Percentiles rank a stretch among this genome's conserved stretches.
Conservation (phyloP, 2,329 filamentous ascomycete species). For the Alternaria gansuensis region DNA sequence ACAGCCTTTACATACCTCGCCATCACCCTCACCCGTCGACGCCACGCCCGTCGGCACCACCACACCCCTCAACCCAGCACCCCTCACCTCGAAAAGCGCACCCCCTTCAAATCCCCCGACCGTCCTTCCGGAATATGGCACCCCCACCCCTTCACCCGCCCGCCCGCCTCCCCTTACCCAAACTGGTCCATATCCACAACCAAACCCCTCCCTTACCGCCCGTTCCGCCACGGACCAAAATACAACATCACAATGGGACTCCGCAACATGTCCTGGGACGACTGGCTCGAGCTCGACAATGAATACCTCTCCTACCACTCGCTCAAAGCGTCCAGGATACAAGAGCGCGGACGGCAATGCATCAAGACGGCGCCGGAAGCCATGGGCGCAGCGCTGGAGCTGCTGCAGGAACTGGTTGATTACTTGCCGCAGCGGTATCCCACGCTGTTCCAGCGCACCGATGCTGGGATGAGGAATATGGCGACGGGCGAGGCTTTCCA, state of each 20-base stretch:
- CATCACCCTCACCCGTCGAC: constrained; percentile 37
- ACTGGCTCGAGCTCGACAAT: constrained; percentile 88
- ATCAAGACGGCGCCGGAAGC: constrained; percentile 74
- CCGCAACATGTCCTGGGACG: constrained; percentile 72
- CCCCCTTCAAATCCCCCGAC: constrained; percentile 47
- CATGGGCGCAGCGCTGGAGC: constrained; percentile 75
- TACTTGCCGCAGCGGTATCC: constrained; percentile 83
- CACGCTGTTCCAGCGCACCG: constrained; percentile 69
- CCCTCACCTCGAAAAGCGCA: constrained; percentile 59
- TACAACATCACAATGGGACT: constrained; percentile 82
- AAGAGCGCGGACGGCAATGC: constrained; percentile 72
- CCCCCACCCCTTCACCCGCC: constrained; percentile 62
- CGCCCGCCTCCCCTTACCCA: constrained; percentile 68
- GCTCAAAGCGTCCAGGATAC: constrained; percentile 74
- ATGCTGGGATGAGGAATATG: constrained; percentile 67
- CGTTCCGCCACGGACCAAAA: constrained; percentile 79
- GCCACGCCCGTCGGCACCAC: constrained; percentile 32
- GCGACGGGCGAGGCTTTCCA: constrained; percentile 77
- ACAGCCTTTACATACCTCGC: constrained; percentile 46
- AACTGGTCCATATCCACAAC: constrained; percentile 74
- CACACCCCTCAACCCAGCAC: constrained; percentile 34
- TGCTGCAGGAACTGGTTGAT: constrained; percentile 74
- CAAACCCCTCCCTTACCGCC: constrained; percentile 78
- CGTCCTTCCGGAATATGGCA: constrained; percentile 54
- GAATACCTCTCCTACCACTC: constrained; percentile 76